Base-by-base conservation (phyloP, 2,329 filamentous ascomycete species). In the Sphaerulina populicola region DNA sequence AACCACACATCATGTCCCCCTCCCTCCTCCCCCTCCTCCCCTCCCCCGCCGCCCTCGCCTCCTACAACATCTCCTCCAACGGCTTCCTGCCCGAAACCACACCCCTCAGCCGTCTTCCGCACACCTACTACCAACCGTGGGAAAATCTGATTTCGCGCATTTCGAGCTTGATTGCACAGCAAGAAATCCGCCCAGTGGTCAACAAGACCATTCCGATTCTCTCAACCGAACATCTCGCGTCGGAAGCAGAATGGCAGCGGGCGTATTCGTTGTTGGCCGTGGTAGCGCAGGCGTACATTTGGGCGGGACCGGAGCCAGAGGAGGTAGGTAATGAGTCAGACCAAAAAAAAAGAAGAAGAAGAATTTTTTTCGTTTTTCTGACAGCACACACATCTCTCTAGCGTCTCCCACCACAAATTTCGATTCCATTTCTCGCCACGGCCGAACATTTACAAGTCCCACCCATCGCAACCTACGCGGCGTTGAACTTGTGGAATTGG, bases 401-500 rank as follows among this genome's bases (percentile, higher is more conserved):
- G 76, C 73, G 70, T 62, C 72, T 98, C 44, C 91, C 93, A 42
- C 81, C 86, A 23, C 75, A 87, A 53, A 82, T 98, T 55, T 86
- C 91, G 4, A 78, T 89, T 27, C 91, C 93, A 0, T 78, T 96
- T 57, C 76, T 95, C 30, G 73, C 83, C 57, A 77, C 94, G 40
- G 89, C 87, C 57, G 73, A 79, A 31, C 58, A 58, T 53, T 79
- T 97, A 27, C 87, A 96, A 64, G 76, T 97, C 21, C 89, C 87
- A 4, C 88, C 91, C 1, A 89, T 97, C 27, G 91, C 90, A 40
- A 96, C 91, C 15, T 98, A 96, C 66, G 88, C 93, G 4, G 88
- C 85, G 4, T 75, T 95, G 3, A 91, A 88, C 60, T 76, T 98
- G 30, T 98, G 93, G 93, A 98, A 98, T 71, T 97, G 88, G 75